Evolutionary conservation across 768 basidiomycete genomes (phyloP).

Genomic region (Mycena galericulata): DNA sequence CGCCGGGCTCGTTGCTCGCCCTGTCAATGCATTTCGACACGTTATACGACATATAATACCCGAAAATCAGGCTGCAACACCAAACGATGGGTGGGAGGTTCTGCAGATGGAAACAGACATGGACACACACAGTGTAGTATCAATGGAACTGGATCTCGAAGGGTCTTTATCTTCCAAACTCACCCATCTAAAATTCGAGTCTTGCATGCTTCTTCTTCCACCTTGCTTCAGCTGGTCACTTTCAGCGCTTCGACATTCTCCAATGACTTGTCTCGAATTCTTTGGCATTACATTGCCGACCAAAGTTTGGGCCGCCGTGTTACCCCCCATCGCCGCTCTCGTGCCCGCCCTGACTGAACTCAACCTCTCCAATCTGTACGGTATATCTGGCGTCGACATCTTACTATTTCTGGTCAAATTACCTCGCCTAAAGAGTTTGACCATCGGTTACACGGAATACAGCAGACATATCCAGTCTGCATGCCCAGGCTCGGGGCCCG

Average conservation of each 20-base stretch:
- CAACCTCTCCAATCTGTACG: slow-evolving; percentile 22
- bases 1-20: neutral
- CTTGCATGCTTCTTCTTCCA: slow-evolving; percentile 24
- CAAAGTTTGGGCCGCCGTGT: slow-evolving; percentile 26
- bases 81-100: neutral
- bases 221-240: slow-evolving; percentile 30
- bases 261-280: slow-evolving; percentile 25
- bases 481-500: slow-evolving; percentile 28
- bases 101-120: neutral
- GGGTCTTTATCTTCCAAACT: slow-evolving; percentile 10
- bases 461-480: slow-evolving; percentile 25
- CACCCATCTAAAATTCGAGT: slow-evolving; percentile 25
- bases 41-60: slow-evolving; percentile 15
- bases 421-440: slow-evolving; percentile 15
- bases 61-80: neutral
- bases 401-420: slow-evolving; percentile 30
- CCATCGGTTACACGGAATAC: slow-evolving; percentile 34
- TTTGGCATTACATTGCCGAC: slow-evolving; percentile 21
- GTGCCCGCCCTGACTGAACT: slow-evolving; percentile 26
- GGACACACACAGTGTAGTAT: neutral
- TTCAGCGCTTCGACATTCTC: slow-evolving; percentile 25
- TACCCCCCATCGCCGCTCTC: slow-evolving; percentile 22
- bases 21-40: slow-evolving; percentile 23
- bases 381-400: slow-evolving; percentile 30
- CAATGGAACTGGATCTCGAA: slow-evolving; percentile 25